Conservation (phyloP, 306 rosid genomes). For the Cucumis hystrix region DNA sequence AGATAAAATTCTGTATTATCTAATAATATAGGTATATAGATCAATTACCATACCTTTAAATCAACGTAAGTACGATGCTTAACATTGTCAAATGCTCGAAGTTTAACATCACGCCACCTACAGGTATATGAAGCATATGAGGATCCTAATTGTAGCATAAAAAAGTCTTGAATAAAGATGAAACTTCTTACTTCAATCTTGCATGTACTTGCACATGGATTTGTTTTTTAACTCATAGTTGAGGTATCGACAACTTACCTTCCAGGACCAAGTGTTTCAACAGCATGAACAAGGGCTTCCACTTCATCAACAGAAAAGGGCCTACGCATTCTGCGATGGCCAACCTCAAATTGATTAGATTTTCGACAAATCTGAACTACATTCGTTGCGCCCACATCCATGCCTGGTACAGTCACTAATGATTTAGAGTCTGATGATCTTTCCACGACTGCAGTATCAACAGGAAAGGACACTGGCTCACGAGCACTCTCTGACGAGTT, state of each 20-base stretch:
- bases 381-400: constrained; percentile 33
- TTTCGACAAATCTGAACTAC: constrained; percentile 36
- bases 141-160: background rate
- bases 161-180: background rate
- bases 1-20: too few species aligned
- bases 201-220: background rate
- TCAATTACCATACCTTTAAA: constrained; percentile 50
- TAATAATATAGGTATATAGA: background rate
- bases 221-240: background rate
- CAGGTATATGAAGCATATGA: constrained; percentile 4
- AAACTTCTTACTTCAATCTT: background rate
- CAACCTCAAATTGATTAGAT: constrained; percentile 41
- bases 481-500: background rate
- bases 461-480: constrained; percentile 17
- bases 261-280: constrained; percentile 87
- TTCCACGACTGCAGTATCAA: constrained; percentile 24
- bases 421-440: constrained; percentile 36
- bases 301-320: constrained; percentile 87
- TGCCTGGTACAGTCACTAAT: constrained; percentile 44
- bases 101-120: constrained; percentile 96
- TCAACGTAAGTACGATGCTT: constrained; percentile 87
- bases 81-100: constrained; percentile 63
- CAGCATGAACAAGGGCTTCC: constrained; percentile 88
- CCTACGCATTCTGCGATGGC: constrained; percentile 72
- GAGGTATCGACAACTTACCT: constrained; percentile 26